Evolutionary conservation across 2,329 filamentous ascomycete species (phyloP).

Genomic region (Blastomyces parvus): DNA sequence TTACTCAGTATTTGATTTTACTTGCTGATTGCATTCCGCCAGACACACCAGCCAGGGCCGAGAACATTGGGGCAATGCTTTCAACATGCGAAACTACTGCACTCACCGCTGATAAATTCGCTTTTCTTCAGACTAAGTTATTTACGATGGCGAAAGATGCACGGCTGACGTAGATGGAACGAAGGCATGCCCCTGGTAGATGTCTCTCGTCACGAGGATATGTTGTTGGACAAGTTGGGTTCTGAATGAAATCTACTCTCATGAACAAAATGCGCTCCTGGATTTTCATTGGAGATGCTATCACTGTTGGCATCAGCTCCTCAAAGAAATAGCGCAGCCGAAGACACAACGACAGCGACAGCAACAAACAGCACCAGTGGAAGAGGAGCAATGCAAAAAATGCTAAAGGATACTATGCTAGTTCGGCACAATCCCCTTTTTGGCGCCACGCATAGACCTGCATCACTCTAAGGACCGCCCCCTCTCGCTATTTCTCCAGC

Average conservation of each 20-base stretch:
- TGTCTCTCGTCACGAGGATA: slow-evolving; percentile 2
- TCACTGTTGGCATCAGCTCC: background rate
- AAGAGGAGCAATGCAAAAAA: too few relatives aligned
- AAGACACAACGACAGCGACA: background rate
- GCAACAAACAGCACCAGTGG: too few relatives aligned
- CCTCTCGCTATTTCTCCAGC: background rate
- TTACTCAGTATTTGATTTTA: background rate
- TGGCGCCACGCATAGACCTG: slow-evolving; percentile 4
- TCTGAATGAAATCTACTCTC: background rate
- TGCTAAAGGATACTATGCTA: background rate
- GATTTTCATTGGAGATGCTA: background rate
- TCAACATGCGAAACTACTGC: background rate
- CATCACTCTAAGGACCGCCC: background rate
- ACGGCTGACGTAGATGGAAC: background rate
- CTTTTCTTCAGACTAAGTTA: background rate
- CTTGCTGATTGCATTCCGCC: background rate
- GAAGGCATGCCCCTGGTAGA: background rate
- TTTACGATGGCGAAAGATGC: background rate
- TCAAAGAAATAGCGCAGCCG: background rate
- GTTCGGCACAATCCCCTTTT: background rate
- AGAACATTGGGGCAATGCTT: background rate
- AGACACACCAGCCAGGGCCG: background rate
- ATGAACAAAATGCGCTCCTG: background rate
- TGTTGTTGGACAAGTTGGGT: background rate
- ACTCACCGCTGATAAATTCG: background rate